phyloP scores from a whole-genome alignment of 139 green algal species.

The Micromonas pusilla region DNA sequence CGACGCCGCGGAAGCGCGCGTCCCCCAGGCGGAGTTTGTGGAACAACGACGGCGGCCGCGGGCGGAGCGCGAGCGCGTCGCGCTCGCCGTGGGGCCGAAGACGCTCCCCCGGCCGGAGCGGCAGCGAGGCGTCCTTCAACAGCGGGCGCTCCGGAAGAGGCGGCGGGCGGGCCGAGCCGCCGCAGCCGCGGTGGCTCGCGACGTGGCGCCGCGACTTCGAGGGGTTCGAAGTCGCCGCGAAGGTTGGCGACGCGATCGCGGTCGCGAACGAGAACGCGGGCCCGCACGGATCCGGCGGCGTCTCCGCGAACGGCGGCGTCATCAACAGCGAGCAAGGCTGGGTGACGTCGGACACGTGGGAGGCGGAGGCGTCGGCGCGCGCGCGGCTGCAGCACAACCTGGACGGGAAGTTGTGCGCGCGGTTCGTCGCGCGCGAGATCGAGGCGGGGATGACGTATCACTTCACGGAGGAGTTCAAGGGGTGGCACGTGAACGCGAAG shows the following conservation, averaged over 20 bases:
- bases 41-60: no score
- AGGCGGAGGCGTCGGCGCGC: not conserved
- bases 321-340: not conserved
- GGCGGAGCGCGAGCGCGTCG: no score
- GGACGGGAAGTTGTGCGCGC: not conserved
- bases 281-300: no score
- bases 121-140: no score
- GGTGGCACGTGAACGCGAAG: slow-evolving; percentile 19
- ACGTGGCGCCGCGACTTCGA: not conserved
- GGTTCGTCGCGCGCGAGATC: not conserved
- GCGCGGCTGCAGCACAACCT: not conserved
- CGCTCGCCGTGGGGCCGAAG: no score
- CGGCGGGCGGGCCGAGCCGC: not conserved
- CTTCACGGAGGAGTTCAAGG: slow-evolving; percentile 22
- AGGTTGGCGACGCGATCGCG: not conserved
- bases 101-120: no score
- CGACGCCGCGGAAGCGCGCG: no score
- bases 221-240: not conserved
- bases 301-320: not conserved
- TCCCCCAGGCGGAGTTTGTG: no score
- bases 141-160: no score
- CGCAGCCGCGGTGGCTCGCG: not conserved
- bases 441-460: not conserved
- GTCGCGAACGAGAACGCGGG: not conserved
- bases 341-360: not conserved